These are phyloP conservation scores for Paramyrothecium sp. DNA, from an alignment of 2,329 filamentous ascomycete genomes.

Conservation along the genomic window DNA sequence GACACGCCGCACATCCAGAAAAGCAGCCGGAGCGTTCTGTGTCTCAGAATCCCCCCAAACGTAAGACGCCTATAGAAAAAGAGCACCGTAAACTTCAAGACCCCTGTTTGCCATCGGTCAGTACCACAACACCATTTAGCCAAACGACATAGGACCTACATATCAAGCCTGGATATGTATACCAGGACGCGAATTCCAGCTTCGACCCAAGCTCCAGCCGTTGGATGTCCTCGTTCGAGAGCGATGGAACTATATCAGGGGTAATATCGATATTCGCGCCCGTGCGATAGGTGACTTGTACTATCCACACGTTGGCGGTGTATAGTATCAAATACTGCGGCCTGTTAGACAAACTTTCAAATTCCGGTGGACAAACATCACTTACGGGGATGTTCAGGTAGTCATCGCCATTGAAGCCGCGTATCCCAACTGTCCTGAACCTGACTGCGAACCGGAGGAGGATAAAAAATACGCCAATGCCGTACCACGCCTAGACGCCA, in stretches of 20 bases:
- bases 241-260: constrained; percentile 4
- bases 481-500: neutral
- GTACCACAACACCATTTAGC: neutral
- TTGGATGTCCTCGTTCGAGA: constrained; percentile 16
- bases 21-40: constrained; percentile 3
- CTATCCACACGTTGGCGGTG: constrained; percentile 17
- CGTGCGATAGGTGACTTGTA: constrained; percentile 19
- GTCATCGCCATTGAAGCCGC: neutral
- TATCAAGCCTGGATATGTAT: constrained; percentile 21
- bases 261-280: constrained; percentile 19
- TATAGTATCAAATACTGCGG: constrained; percentile 18
- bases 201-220: constrained; percentile 17
- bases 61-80: constrained; percentile 24
- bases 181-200: constrained; percentile 21
- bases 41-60: neutral
- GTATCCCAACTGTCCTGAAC: neutral
- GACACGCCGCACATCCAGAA: constrained; percentile 17
- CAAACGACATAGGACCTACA: constrained; percentile 11
- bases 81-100: constrained; percentile 21
- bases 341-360: neutral
- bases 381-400: neutral
- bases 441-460: neutral
- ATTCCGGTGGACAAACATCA: neutral
- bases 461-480: neutral
- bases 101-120: constrained; percentile 11